Conservation (phyloP, 352 stramenopile species). For the Phytopythium boreale region DNA sequence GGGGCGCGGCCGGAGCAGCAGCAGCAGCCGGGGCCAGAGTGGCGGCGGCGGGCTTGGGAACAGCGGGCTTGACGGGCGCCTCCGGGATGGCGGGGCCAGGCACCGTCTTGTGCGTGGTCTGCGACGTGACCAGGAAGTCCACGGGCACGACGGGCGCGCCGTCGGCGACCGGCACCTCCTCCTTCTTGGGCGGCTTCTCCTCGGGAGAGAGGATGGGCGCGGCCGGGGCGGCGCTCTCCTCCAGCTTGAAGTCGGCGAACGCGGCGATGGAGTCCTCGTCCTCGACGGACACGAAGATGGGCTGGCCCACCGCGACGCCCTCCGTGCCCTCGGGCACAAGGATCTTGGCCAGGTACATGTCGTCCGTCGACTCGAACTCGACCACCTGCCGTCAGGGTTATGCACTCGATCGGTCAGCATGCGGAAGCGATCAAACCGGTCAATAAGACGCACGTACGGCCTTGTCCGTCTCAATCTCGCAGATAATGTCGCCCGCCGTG, state of each 20-base stretch:
- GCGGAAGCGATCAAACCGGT: background rate
- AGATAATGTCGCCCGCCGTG: conserved; percentile 92
- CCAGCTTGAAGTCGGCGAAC: conserved; percentile 77
- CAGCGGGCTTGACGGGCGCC: conserved; percentile 22
- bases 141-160: conserved; percentile 47
- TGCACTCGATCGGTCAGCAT: background rate
- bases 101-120: conserved; percentile 53
- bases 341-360: conserved; percentile 96
- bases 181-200: conserved; percentile 66
- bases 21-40: conserved; percentile 13
- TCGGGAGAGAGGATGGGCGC: conserved; percentile 43
- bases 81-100: conserved; percentile 37
- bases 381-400: conserved; percentile 57
- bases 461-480: conserved; percentile 99
- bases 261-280: conserved; percentile 70
- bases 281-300: conserved; percentile 96
- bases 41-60: conserved; percentile 17
- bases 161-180: conserved; percentile 49
- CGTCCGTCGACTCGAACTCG: conserved; percentile 98
- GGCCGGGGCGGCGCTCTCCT: conserved; percentile 37
- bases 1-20: conserved; percentile 8
- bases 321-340: conserved; percentile 88
- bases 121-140: conserved; percentile 67
- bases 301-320: conserved; percentile 90
- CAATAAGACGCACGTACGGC: conserved; percentile 44